Base-by-base conservation (phyloP, 495 filamentous ascomycete genomes). In the Niebla homalea region DNA sequence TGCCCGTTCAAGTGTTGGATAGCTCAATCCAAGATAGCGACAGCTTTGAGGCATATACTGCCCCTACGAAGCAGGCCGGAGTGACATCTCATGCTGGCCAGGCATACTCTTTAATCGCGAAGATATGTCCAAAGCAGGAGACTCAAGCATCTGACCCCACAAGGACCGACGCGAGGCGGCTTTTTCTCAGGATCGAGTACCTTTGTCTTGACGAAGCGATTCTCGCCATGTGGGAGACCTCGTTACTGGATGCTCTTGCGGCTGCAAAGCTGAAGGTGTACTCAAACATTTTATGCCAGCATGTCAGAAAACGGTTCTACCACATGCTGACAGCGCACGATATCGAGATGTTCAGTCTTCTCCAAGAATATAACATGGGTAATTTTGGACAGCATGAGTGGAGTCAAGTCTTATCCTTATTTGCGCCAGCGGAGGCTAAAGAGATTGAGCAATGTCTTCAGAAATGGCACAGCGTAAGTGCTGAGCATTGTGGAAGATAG, bases 51-150 rank as follows among this genome's bases (percentile, higher is more conserved):
- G 82, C 87, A 5, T 66, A 75, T 38, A 77, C 76, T 48, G 78
- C 77, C 23, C 61, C 79, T 37, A 64, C 72, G 10, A 67, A 77
- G 15, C 66, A 64, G 36, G 65, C 71, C 1, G 71, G 80, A 8
- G 66, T 83, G 14, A 64, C 80, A 38, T 77, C 95, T 7, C 94
- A 89, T 61, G 76, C 83, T 2, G 83, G 80, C 47, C 85, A 93
- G 55, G 87, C 93, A 0, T 81, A 84, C 3, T 83, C 81, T 21
- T 66, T 95, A n/a, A 68, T 87, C 1, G 94, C 92, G 65, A 87
- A 85, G 61, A 86, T 95, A 49, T 62, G 60, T 12, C 62, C 55
- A 22, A 54, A 57, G 32, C 14, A 22, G n/a, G 38, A 26, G 2
- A 46, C 40, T 19, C 41, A 42, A 19, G 51, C 53, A 5, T 51